Base-by-base conservation (phyloP, 352 stramenopile genomes). In the Paralagenidium karlingii region DNA sequence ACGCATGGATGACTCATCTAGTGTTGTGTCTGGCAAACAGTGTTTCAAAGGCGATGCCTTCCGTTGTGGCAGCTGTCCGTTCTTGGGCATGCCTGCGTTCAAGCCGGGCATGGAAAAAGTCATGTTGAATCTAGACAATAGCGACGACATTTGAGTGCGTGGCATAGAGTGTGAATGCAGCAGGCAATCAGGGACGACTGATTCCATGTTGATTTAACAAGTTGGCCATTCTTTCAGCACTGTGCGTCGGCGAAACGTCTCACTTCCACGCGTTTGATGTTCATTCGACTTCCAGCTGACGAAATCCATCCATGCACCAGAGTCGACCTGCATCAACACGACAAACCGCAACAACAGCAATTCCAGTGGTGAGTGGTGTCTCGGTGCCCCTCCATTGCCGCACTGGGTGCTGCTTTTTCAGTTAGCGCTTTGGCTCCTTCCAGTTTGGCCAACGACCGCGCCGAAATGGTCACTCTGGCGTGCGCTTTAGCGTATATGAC, bases 21-120 rank as follows among this genome's bases (percentile, higher is more conserved):
- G 51, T 47, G 11, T 20, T 34, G 11, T 55, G 7, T 40, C 8
- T 28, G 53, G 70, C 70, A 8, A 86, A 8, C 40, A 97, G 78
- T 98, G 94, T 62, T 90, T 59, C 56, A 96, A 97, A 60, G 94
- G 94, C 36, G 94, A 98, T 60, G 94, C 94, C 19, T 98, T 98
- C 67, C 88, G 94, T 29, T 98, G 94, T 55, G 93, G 87, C 8
- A 82, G 69, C 40, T 98, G 94, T 63, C 94, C 94, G 21, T 97
- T 97, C 68, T 62, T 98, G 24, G 94, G 93, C 38, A 95, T 94
- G 53, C 94, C 94, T 16, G 91, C 89, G 2, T 98, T 98, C 58
- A 97, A 97, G 59, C 69, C 91, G 8, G 76, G 76, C 38, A 86
- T 89, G 76, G 76, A 85, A 46, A 83, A 86, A 48, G 69, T 89